A percentile compares a stretch with the other conserved stretches of the same genome.
phyloP scores from a whole-genome alignment of 2,329 filamentous ascomycete genomes.

The Sclerotinia trifoliorum region DNA sequence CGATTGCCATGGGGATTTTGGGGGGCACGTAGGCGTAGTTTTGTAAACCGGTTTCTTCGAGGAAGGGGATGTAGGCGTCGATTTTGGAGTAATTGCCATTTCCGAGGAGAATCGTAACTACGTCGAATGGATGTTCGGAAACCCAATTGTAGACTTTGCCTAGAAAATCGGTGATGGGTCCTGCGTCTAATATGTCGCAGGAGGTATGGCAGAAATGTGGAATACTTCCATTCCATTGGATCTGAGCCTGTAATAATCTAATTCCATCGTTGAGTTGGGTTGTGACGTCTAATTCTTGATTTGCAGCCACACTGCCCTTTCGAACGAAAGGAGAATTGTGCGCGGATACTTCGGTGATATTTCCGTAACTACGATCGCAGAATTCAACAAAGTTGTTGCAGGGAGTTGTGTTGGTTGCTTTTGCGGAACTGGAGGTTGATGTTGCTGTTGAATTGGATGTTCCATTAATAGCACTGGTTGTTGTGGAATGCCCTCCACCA shows the following conservation, averaged over 20 bases:
- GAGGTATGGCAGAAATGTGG: conserved; percentile 82
- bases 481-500: conserved; percentile 35
- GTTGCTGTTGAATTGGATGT: conserved; percentile 50
- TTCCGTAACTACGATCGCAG: conserved; percentile 73
- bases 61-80: conserved; percentile 62
- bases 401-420: conserved; percentile 68
- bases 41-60: conserved; percentile 69
- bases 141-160: conserved; percentile 71
- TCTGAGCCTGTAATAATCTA: conserved; percentile 62
- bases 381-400: conserved; percentile 80
- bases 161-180: conserved; percentile 74
- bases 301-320: conserved; percentile 69
- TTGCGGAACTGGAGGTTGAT: conserved; percentile 44
- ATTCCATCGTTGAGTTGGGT: conserved; percentile 76
- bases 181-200: conserved; percentile 78
- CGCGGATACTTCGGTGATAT: conserved; percentile 73
- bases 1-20: conserved; percentile 65
- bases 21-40: conserved; percentile 73
- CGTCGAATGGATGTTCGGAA: conserved; percentile 73
- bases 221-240: conserved; percentile 59
- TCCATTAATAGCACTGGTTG: conserved; percentile 45
- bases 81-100: conserved; percentile 74
- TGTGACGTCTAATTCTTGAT: conserved; percentile 67
- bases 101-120: conserved; percentile 81
- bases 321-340: conserved; percentile 81